Percentiles rank a stretch among this genome's conserved stretches.
Evolutionary conservation across 306 rosid species (phyloP).

Genomic region (Senna tora): DNA sequence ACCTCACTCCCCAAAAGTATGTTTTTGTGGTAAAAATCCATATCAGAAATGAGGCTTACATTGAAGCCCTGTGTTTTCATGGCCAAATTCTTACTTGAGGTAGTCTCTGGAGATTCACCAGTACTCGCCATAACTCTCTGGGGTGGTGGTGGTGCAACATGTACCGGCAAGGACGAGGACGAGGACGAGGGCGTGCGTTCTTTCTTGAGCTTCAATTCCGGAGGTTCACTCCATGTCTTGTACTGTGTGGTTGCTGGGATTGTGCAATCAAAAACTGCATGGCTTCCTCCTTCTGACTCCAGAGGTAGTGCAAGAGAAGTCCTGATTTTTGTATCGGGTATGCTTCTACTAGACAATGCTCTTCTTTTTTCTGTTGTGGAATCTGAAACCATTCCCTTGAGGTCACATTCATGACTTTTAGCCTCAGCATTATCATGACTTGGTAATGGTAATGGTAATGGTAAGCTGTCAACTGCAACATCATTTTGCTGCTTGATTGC

Average conservation of each 20-base stretch:
- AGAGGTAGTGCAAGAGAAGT: slow-evolving; percentile 52
- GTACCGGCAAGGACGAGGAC: too few relatives aligned
- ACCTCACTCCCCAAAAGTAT: slow-evolving; percentile 52
- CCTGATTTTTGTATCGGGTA: slow-evolving; percentile 48
- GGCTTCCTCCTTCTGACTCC: slow-evolving; percentile 63
- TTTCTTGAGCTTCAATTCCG: slow-evolving; percentile 45
- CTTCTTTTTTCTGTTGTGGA: slow-evolving; percentile 49
- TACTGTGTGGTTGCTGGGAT: slow-evolving; percentile 50
- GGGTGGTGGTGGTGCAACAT: too few relatives aligned
- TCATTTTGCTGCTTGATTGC: slow-evolving; percentile 55
- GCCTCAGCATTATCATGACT: slow-evolving; percentile 45
- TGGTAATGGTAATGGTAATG: slow-evolving; percentile 47
- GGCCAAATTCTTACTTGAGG: slow-evolving; percentile 48
- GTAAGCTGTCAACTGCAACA: slow-evolving; percentile 56
- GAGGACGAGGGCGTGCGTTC: too few relatives aligned
- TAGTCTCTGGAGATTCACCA: slow-evolving; percentile 53
- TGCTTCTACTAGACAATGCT: slow-evolving; percentile 39
- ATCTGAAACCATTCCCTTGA: slow-evolving; percentile 53
- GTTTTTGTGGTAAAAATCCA: slow-evolving; percentile 56
- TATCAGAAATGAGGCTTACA: slow-evolving; percentile 53
- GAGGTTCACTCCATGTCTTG: slow-evolving; percentile 61
- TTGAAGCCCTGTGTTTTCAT: slow-evolving; percentile 59
- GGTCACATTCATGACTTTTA: slow-evolving; percentile 51
- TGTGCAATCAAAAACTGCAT: slow-evolving; percentile 48
- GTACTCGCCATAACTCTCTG: slow-evolving; percentile 39